These are phyloP conservation scores for Solanum hybrid DNA, from an alignment of 305 asterid species.

Conservation along the genomic window DNA sequence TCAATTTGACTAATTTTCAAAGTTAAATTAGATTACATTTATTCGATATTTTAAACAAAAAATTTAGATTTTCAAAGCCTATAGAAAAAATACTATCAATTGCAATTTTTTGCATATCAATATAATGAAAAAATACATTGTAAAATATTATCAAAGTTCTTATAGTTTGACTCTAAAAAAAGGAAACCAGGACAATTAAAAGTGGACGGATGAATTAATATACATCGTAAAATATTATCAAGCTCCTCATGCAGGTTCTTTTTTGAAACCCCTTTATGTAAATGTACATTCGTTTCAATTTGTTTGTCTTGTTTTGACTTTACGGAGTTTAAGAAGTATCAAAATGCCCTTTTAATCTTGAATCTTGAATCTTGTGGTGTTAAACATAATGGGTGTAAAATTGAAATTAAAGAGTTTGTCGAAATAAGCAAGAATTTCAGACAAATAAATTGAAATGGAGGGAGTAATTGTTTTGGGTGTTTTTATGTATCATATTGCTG, in stretches of 20 bases:
- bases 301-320: neutral
- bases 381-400: neutral
- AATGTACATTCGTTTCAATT: neutral
- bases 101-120: too few species aligned
- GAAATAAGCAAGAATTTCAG: neutral
- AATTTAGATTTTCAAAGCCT: too few species aligned
- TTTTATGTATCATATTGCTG: neutral
- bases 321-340: neutral
- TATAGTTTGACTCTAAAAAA: too few species aligned
- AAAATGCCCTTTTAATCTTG: too few species aligned
- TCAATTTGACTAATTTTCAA: too few species aligned
- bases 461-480: neutral
- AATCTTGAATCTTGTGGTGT: neutral
- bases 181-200: too few species aligned
- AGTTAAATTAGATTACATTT: too few species aligned
- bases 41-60: too few species aligned
- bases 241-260: constrained; percentile 48
- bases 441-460: neutral
- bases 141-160: too few species aligned
- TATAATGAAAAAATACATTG: too few species aligned
- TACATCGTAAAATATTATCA: constrained; percentile 15
- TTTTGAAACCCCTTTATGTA: neutral
- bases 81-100: too few species aligned
- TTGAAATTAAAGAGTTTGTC: neutral
- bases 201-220: too few species aligned